Percentiles rank a stretch among this genome's conserved stretches.
Evolutionary conservation across 2,329 filamentous ascomycete genomes (phyloP).

Genomic region (Fusarium robinianum): DNA sequence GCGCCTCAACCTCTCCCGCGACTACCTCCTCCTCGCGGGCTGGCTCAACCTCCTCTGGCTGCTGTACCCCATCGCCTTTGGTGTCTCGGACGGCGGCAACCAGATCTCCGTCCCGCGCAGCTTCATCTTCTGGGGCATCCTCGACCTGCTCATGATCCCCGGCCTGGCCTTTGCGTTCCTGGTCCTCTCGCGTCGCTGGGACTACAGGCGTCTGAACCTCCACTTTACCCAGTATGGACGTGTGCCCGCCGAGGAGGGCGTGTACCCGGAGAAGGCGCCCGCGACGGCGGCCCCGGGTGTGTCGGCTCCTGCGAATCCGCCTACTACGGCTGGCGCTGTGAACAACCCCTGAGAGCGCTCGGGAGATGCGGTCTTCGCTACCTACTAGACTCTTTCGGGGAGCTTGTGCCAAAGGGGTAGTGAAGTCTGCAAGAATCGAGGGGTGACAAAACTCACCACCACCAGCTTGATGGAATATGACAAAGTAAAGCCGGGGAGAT

Average conservation of each 20-base stretch:
- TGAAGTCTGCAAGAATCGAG: too few species aligned
- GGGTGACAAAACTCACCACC: too few species aligned
- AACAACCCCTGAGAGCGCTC: slow-evolving; percentile 12
- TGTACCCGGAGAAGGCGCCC: slow-evolving; percentile 52
- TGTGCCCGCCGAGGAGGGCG: slow-evolving; percentile 46
- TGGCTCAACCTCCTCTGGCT: slow-evolving; percentile 59
- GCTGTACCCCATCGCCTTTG: slow-evolving; percentile 57
- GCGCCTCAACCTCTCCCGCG: slow-evolving; percentile 48
- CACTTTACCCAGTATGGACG: slow-evolving; percentile 61
- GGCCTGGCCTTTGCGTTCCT: slow-evolving; percentile 50
- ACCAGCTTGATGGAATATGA: too few species aligned
- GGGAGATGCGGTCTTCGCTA: too few species aligned
- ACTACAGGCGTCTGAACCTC: slow-evolving; percentile 56
- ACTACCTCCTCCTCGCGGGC: slow-evolving; percentile 52
- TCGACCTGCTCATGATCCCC: slow-evolving; percentile 54
- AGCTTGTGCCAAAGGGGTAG: too few species aligned
- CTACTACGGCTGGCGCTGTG: slow-evolving; percentile 2
- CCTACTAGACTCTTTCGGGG: too few species aligned
- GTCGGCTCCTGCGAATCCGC: slow-evolving; percentile 11
- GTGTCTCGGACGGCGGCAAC: slow-evolving; percentile 26
- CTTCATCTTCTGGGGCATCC: slow-evolving; percentile 51
- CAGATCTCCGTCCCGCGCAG: slow-evolving; percentile 22
- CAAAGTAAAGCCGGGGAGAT: too few species aligned
- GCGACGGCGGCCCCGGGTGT: slow-evolving; percentile 12
- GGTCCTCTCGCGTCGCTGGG: slow-evolving; percentile 53